phyloP scores from a whole-genome alignment of 1,284 basidiomycete species.

The Phellopilus nigrolimitatus region DNA sequence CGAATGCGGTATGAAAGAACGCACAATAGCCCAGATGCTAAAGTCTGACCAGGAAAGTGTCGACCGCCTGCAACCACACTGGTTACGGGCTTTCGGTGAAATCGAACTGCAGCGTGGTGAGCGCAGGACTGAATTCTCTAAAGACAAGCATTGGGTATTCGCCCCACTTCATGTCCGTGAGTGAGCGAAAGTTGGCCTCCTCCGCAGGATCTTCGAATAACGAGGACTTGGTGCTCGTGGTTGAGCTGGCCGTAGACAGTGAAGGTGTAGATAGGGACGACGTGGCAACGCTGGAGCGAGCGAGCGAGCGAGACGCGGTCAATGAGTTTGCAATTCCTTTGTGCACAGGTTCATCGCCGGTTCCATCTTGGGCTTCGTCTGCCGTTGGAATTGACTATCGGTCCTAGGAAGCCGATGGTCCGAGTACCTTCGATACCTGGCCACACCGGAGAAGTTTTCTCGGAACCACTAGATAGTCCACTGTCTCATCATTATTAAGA shows the following conservation, averaged over 20 bases:
- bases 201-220: constrained; percentile 35
- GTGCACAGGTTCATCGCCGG: too few species aligned
- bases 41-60: constrained; percentile 88
- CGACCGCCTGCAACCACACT: constrained; percentile 63
- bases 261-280: constrained; percentile 27
- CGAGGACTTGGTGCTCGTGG: constrained; percentile 28
- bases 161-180: constrained; percentile 85
- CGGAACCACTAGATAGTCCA: too few species aligned
- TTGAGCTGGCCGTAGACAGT: constrained; percentile 26
- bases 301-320: too few species aligned
- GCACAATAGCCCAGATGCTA: constrained; percentile 87
- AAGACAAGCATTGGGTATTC: constrained; percentile 83
- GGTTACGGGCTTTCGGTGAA: constrained; percentile 83
- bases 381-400: too few species aligned
- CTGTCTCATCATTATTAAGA: too few species aligned
- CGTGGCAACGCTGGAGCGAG: not conserved
- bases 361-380: too few species aligned
- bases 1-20: constrained; percentile 26
- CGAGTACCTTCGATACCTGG: too few species aligned
- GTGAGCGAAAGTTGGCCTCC: constrained; percentile 68
- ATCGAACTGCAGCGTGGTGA: constrained; percentile 80
- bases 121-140: constrained; percentile 44
- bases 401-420: too few species aligned
- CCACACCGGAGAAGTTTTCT: too few species aligned
- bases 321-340: too few species aligned